Base-by-base conservation (phyloP, 768 basidiomycete genomes). In the Trametopsis cervina region DNA sequence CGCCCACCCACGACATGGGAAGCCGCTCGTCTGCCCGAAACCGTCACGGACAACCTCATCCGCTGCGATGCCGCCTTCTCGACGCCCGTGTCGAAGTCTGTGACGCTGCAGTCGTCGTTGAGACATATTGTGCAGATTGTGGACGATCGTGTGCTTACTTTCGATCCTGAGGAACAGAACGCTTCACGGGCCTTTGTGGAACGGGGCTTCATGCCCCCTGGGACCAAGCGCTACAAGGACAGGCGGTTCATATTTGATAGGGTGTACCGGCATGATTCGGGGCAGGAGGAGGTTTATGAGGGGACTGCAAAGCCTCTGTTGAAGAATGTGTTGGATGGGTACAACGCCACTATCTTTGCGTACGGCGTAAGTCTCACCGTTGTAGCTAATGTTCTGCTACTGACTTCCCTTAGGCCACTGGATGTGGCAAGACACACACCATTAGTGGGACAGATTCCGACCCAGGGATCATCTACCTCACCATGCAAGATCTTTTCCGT, bases 401-500 rank as follows among this genome's bases (percentile, higher is more conserved):
- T 49, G 42, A 7, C 29, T 37, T 12, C 27, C 25, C 36, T n/a
- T 60, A 98, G 96, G 96, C 96, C 20, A 98, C 96, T n/a, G 96
- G 96, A n/a, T 98, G 96, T 63, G 96, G 96, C 54, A 99, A 99
- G 68, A 99, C 96, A 4, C 94, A 98, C 66, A 99, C 96, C 17
- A 97, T 99, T 65, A 96, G 92, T 58, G 95, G 95, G 49, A 85
- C 88, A 29, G 84, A 86, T 39, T 62, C 65, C 18, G 87, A 95
- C 63, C 91, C 90, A 15, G 96, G 96, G 24, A 83, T 96, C 58
- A 96, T 98, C 64, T 93, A 98, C 67, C 76, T 91, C 50, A 92
- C 93, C 17, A 98, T 97, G 94, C 82, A 89, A 38, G 95, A 97
- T 66, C 81, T 99, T 54, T 99, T 98, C 65, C 84, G 86, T 58